Percentiles rank a stretch among this genome's conserved stretches.
Evolutionary conservation across 2,329 filamentous ascomycete species (phyloP).

Genomic region (Phialocephala subalpina): DNA sequence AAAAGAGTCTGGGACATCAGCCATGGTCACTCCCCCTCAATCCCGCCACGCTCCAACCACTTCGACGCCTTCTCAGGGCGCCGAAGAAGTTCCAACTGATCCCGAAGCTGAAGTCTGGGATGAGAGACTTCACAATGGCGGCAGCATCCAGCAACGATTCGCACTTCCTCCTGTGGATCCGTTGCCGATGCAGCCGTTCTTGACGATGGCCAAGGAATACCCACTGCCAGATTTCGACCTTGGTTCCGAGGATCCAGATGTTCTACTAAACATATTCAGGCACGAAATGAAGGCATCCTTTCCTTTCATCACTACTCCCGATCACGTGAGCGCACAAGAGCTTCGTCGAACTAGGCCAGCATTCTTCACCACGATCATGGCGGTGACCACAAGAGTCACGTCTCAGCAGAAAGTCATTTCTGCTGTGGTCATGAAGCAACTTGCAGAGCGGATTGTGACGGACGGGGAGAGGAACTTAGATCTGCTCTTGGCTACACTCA

Average conservation of each 20-base stretch:
- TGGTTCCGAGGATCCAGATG: constrained; percentile 23
- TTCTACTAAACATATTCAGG: constrained; percentile 27
- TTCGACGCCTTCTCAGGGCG: background rate
- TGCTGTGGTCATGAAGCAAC: constrained; percentile 24
- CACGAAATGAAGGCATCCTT: constrained; percentile 32
- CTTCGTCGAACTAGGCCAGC: constrained; percentile 30
- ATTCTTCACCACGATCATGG: constrained; percentile 32
- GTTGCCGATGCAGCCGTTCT: background rate
- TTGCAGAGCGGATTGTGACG: constrained; percentile 29
- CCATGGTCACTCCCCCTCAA: background rate
- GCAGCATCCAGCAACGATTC: constrained; percentile 17
- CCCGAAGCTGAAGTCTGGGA: constrained; percentile 20
- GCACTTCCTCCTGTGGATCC: background rate
- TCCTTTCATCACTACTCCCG: constrained; percentile 34
- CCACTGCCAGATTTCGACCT: constrained; percentile 16
- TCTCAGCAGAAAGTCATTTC: constrained; percentile 21
- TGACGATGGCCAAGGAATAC: background rate
- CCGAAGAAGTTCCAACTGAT: background rate
- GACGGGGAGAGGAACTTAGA: constrained; percentile 30
- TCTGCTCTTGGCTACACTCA: constrained; percentile 28
- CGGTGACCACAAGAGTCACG: constrained; percentile 24
- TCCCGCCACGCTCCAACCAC: background rate
- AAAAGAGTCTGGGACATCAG: constrained; percentile 11
- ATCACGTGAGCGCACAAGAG: constrained; percentile 14
- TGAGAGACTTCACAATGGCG: constrained; percentile 16